Conservation (phyloP, 345 rosid species). For the Camelina neglecta region DNA sequence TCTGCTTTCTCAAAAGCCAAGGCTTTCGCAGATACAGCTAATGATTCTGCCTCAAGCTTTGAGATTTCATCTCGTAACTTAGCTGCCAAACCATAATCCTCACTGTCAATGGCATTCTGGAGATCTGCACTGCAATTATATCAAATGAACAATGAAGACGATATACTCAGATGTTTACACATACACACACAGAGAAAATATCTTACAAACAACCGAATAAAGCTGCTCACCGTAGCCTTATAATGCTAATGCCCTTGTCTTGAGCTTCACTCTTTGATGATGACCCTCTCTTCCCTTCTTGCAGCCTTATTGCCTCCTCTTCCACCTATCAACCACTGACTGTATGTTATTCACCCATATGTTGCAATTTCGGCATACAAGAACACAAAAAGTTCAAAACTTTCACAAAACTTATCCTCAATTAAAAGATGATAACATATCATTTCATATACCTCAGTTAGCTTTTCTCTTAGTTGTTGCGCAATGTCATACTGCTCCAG, state of each 20-base stretch:
- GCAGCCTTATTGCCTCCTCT: constrained; percentile 69
- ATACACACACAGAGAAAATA: background rate
- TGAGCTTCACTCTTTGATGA: constrained; percentile 96
- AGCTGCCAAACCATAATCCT: constrained; percentile 82
- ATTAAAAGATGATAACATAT: constrained; percentile 1
- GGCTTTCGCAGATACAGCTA: constrained; percentile 87
- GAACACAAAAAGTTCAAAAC: constrained; percentile 9
- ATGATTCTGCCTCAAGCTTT: constrained; percentile 80
- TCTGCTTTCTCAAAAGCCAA: constrained; percentile 75
- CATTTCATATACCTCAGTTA: constrained; percentile 64
- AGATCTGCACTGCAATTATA: constrained; percentile 71
- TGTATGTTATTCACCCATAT: constrained; percentile 7
- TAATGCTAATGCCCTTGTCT: constrained; percentile 78
- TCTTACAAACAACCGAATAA: background rate
- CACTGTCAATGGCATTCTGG: constrained; percentile 79
- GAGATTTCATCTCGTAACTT: constrained; percentile 73
- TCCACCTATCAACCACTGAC: constrained; percentile 69
- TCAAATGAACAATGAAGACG: constrained; percentile 16
- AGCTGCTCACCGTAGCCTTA: constrained; percentile 69
- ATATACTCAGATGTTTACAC: constrained; percentile 2
- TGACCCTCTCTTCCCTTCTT: constrained; percentile 73
- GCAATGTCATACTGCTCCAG: constrained; percentile 89
- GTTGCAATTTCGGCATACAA: background rate
- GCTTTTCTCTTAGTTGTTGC: constrained; percentile 80
- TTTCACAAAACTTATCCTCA: background rate